These are phyloP conservation scores for Candida pseudofarinosa DNA, from an alignment of 805 yeast genomes.

Conservation along the genomic window DNA sequence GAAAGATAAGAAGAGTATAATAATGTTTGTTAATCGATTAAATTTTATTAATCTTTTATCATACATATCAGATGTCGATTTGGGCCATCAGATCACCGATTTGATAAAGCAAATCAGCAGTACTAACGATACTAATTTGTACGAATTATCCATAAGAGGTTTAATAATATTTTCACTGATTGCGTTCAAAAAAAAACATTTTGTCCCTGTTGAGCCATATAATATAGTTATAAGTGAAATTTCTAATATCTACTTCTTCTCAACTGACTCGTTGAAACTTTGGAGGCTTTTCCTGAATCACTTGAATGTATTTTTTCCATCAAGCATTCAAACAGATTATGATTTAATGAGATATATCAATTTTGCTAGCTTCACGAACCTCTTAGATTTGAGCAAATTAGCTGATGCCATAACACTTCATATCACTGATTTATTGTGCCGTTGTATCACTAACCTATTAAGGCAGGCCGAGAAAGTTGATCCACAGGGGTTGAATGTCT, in stretches of 20 bases:
- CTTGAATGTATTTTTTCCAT: constrained; percentile 2
- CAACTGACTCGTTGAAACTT: constrained; percentile 15
- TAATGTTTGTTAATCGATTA: constrained; percentile 34
- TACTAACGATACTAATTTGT: constrained; percentile 21
- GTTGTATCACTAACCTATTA: background rate
- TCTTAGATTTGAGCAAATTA: constrained; percentile 5
- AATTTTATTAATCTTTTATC: constrained; percentile 32
- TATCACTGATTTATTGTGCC: constrained; percentile 1
- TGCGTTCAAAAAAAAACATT: constrained; percentile 8
- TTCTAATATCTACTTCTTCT: constrained; percentile 7
- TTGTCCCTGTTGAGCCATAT: constrained; percentile 19
- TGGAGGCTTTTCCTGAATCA: constrained; percentile 11
- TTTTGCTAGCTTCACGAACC: constrained; percentile 1
- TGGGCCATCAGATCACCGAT: constrained; percentile 23
- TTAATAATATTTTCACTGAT: constrained; percentile 16
- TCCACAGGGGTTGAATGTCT: background rate
- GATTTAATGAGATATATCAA: background rate
- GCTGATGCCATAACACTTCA: constrained; percentile 7
- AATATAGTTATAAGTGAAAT: constrained; percentile 11
- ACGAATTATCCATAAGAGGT: constrained; percentile 19
- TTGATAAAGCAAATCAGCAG: constrained; percentile 20
- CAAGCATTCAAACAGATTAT: background rate
- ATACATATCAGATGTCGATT: constrained; percentile 32
- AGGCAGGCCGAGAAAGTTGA: background rate
- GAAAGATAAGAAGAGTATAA: constrained; percentile 20